A percentile compares a stretch with the other conserved stretches of the same genome.
Conservation (phyloP, 257 asterid species). For the Striga asiatica region DNA sequence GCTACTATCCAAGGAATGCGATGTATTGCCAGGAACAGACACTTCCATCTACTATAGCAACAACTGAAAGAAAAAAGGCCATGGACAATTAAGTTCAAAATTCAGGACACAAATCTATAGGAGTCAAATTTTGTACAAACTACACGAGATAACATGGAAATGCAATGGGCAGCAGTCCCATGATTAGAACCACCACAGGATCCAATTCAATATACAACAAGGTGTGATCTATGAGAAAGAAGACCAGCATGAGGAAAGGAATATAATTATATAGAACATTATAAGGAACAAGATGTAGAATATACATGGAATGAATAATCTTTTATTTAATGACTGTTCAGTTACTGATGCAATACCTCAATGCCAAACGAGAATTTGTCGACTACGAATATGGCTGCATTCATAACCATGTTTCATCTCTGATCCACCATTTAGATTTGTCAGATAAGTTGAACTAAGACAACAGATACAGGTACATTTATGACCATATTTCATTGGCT, state of each 20-base stretch:
- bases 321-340: background rate
- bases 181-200: background rate
- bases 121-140: background rate
- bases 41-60: constrained; percentile 45
- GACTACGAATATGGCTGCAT: too few relatives aligned
- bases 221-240: background rate
- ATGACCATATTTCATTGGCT: background rate
- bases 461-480: background rate
- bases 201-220: background rate
- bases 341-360: background rate
- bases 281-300: too few relatives aligned
- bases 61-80: constrained; percentile 19
- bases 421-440: too few relatives aligned
- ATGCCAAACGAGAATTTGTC: background rate
- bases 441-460: background rate
- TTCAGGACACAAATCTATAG: background rate
- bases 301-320: background rate
- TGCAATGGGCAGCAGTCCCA: background rate
- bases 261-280: too few relatives aligned
- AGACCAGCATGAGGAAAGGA: background rate
- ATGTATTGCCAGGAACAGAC: constrained; percentile 25
- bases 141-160: background rate
- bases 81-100: background rate
- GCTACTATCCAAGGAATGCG: constrained; percentile 30
- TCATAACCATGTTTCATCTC: too few relatives aligned